Evolutionary conservation across 441 rosid species (phyloP), one percentile per base, ranked within the genome.

Genomic region (Gossypium schwendimanii): DNA sequence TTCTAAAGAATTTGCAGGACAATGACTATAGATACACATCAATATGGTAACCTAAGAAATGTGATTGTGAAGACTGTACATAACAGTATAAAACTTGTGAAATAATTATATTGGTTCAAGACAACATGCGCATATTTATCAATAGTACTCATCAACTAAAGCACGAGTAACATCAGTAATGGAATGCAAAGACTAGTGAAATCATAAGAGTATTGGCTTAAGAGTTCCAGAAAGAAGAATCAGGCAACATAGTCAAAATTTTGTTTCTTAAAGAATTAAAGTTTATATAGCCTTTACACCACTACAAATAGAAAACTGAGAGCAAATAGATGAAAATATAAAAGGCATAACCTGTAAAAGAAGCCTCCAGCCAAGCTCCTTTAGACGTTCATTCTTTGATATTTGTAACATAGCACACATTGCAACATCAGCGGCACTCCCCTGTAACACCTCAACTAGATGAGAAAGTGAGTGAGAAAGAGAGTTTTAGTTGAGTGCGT

Each of bases 341-440:
- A 77, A 4, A 61, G 67, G 74, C 55, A 63, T 61, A 70, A 92
- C 99, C 92, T 95, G 98, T 79, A 95, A 85, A 78, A 95, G 89
- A 74, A 95, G 85, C 76, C 76, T 93, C 99, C 99, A 95, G 20
- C 98, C 98, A 63, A 95, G 95, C 79, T 90, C 92, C 75, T 87
- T 81, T 75, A 95, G 75, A 20, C 79, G 82, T 36, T 63, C 69
- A 72, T 95, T 91, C 70, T 53, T 84, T 75, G 91, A 74, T 86
- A 95, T 95, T 84, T 88, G 88, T 75, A 95, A 74, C 99, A 92
- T 95, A 47, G 99, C 99, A 65, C 98, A 91, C 96, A 91, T 95
- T 67, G 98, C 99, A 72, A 95, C 97, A 81, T 95, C 98, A 76
- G 99, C 99, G 31, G 99, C 98, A 85, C 98, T 93, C 77, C 99